Evolutionary conservation across 108 stramenopile genomes (phyloP), one percentile per base, ranked within the genome.

Genomic region (Skeletonema potamos): DNA sequence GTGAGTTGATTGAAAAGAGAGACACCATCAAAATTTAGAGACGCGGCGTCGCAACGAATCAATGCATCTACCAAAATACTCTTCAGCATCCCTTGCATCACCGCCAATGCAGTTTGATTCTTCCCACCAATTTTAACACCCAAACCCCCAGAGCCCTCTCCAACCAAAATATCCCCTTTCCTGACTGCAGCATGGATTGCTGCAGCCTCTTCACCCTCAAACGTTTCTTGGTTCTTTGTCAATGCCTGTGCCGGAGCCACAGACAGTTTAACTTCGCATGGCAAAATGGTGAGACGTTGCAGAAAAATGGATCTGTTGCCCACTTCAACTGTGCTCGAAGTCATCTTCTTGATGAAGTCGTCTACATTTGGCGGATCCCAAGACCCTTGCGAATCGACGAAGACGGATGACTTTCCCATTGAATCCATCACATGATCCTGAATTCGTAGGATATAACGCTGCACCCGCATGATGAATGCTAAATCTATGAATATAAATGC

Each of bases 31-130:
- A 93, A 86, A 54, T 86, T 79, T 24, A 93, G 58, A 28, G 85
- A 84, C 11, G 89, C 92, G 15, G 79, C 86, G 46, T 89, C 85
- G 17, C 86, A 70, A 12, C 88, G 57, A 10, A 93, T 64, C 41
- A 93, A 66, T 1, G 89, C 85, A 74, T 93, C 92, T 2, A 93
- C 89, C 15, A 93, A 72, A 46, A 93, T 88, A 36, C 78, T 84
- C 54, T 89, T 90, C 62, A 90, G 82, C 18, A 93, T 81, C 17
- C 92, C 92, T 22, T 76, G 72, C 2, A 90, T 68, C 7, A 90
- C 89, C 13, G 88, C 83, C 18, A 85, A 20, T 6, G 88, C 77
- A 15, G 92, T 93, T 15, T 60, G 65, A 59, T 93, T 93, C 63
- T 81, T 85, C 9, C 79, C 66, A 2, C 92, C 92, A 41, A 93